Evolutionary conservation across 306 rosid genomes (phyloP), one percentile per base, ranked within the genome.

Genomic region (Corylus heterophylla): DNA sequence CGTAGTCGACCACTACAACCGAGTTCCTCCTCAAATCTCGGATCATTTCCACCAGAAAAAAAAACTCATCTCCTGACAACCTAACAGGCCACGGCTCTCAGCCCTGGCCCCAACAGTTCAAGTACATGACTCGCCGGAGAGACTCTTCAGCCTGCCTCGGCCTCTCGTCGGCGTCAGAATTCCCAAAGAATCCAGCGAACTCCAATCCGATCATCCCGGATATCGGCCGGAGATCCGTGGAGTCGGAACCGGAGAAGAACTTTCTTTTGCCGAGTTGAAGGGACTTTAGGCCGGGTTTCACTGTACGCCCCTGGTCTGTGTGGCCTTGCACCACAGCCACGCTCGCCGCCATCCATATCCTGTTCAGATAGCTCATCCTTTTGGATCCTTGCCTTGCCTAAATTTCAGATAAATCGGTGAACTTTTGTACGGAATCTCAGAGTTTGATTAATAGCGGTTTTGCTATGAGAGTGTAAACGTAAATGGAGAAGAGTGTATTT

Each of bases 81-180:
- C 80, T 90, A 55, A 44, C 22, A 52, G 37, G 64, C 63, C 55
- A 78, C 72, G 6, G 52, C 12, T 4, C 63, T 87, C 78, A 94
- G 71, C 93, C 96, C 78, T 87, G 96, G 8, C 98, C 98, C 98
- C 98, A 95, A 78, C 98, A 95, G 77, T 85, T 95, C 86, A 92
- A 67, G 90, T 89, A 95, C 98, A 94, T 94, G 35, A 95, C 98
- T 75, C 86, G 78, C 78, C 87, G 82, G 47, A 95, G 88, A 78
- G 97, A 92, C 70, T 95, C 98, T 25, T 94, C 97, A 8, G 92
- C 66, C 44, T 90, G 90, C 44, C 31, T 74, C 47, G 71, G 76
- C n/a, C 74, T 79, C 4, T 86, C 85, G 0, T 79, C 86, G 35
- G 29, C 87, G 29, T 89, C 91, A 12, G 84, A 50, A 45, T 8